Evolutionary conservation across 768 basidiomycete species (phyloP).

Genomic region (Rhizopogon roseolus): DNA sequence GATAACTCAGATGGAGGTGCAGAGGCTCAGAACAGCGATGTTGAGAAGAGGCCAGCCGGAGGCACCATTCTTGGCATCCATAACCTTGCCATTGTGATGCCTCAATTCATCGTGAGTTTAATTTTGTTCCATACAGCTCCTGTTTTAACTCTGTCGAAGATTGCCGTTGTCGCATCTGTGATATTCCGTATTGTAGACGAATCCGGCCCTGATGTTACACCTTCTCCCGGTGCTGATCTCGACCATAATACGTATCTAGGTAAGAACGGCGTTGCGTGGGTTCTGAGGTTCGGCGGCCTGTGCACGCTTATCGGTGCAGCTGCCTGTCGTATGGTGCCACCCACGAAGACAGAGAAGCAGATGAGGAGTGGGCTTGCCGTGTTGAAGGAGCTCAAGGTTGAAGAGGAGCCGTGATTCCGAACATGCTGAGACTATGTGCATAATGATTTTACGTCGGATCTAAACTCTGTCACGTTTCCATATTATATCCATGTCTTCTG

Average conservation of each 20-base stretch:
- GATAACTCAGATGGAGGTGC: constrained; percentile 40
- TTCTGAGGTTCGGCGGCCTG: constrained; percentile 86
- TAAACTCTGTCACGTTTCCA: neutral
- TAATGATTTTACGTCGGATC: neutral
- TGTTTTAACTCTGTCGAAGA: constrained; percentile 36
- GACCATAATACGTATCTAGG: constrained; percentile 61
- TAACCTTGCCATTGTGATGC: constrained; percentile 92
- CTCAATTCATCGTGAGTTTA: constrained; percentile 81
- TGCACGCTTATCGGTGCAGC: constrained; percentile 78
- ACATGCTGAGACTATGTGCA: constrained; percentile 8
- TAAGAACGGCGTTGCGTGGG: constrained; percentile 92
- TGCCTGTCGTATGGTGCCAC: constrained; percentile 78
- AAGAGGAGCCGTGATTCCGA: constrained; percentile 35
- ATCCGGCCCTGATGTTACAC: neutral
- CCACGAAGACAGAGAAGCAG: constrained; percentile 86
- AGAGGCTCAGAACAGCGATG: constrained; percentile 21
- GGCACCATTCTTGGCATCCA: constrained; percentile 94
- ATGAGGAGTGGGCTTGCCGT: constrained; percentile 79
- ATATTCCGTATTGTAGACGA: constrained; percentile 85
- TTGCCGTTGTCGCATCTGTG: constrained; percentile 77
- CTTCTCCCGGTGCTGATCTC: constrained; percentile 31
- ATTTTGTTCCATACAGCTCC: neutral
- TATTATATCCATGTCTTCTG: neutral
- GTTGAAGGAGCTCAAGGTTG: constrained; percentile 72
- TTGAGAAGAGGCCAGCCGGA: constrained; percentile 53